Percentiles rank a stretch among this genome's conserved stretches.
Evolutionary conservation across 2,329 filamentous ascomycete species (phyloP).

Genomic region (Ophiostoma montium): DNA sequence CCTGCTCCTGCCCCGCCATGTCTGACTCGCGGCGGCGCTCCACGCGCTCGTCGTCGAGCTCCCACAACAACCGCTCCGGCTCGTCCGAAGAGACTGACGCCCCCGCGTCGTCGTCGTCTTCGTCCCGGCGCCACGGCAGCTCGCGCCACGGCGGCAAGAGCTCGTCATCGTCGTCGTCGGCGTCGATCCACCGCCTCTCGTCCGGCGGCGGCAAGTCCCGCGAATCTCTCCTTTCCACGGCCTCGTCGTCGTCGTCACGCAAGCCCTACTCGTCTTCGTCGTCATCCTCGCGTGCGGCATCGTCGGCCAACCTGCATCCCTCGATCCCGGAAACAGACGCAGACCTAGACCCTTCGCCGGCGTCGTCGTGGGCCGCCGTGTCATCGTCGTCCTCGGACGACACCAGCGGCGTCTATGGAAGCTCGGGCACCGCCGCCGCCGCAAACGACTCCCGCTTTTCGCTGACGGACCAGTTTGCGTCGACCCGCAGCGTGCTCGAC

Average conservation of each 20-base stretch:
- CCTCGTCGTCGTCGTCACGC: neutral
- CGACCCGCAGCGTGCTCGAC: slow-evolving; percentile 31
- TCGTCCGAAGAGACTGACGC: neutral
- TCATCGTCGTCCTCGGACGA: neutral
- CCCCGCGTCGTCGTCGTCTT: slow-evolving; percentile 4
- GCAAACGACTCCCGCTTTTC: slow-evolving; percentile 30
- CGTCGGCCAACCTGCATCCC: neutral
- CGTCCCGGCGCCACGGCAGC: slow-evolving; percentile 9
- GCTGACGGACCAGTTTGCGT: slow-evolving; percentile 32
- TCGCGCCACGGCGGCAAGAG: slow-evolving; percentile 9
- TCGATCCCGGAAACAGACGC: neutral
- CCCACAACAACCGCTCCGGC: slow-evolving; percentile 6
- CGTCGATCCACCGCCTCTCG: slow-evolving; percentile 7
- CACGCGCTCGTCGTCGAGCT: slow-evolving; percentile 6
- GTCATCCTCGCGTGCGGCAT: neutral
- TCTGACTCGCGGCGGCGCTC: slow-evolving; percentile 8
- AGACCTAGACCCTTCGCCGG: neutral
- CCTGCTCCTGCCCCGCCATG: slow-evolving; percentile 4
- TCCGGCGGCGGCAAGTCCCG: neutral
- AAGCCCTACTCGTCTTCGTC: neutral
- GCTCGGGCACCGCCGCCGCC: slow-evolving; percentile 17
- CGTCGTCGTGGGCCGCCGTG: neutral
- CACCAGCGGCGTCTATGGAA: slow-evolving; percentile 8
- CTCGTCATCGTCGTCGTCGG: slow-evolving; percentile 9
- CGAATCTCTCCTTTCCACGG: neutral